Percentiles rank a stretch among this genome's conserved stretches.
These are phyloP conservation scores for Peribolospora kevripleyi DNA, from an alignment of 768 basidiomycete genomes.

Conservation along the genomic window DNA sequence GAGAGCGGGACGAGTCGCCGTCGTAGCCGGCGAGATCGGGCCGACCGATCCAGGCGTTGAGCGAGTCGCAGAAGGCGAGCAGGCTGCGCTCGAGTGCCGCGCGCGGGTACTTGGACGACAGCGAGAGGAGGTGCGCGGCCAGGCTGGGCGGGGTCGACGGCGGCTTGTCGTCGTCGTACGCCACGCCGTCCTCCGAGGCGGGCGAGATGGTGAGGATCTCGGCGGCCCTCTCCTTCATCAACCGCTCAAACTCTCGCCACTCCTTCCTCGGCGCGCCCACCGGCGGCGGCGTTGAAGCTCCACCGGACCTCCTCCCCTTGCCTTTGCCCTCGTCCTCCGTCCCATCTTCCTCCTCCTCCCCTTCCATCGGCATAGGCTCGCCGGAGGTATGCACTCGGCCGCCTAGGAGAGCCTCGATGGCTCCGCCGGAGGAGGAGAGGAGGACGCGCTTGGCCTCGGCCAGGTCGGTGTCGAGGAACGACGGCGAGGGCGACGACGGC, in stretches of 20 bases:
- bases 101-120: not conserved
- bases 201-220: constrained; percentile 24
- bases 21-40: not conserved
- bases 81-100: not conserved
- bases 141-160: no score
- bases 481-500: not conserved
- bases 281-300: constrained; percentile 2
- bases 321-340: constrained; percentile 29
- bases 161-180: no score
- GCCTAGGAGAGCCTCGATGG: not conserved
- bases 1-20: constrained; percentile 1
- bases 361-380: constrained; percentile 5
- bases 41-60: not conserved
- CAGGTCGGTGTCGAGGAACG: not conserved
- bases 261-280: constrained; percentile 19
- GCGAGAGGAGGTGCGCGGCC: not conserved
- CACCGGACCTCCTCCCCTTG: constrained; percentile 3
- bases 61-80: not conserved
- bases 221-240: constrained; percentile 47
- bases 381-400: not conserved
- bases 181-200: no score
- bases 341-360: constrained; percentile 16
- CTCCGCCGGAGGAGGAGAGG: no score
- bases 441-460: not conserved
- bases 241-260: constrained; percentile 44